Evolutionary conservation across 352 stramenopile genomes (phyloP), one percentile per base, ranked within the genome.

Genomic region (Pythium chondricola): DNA sequence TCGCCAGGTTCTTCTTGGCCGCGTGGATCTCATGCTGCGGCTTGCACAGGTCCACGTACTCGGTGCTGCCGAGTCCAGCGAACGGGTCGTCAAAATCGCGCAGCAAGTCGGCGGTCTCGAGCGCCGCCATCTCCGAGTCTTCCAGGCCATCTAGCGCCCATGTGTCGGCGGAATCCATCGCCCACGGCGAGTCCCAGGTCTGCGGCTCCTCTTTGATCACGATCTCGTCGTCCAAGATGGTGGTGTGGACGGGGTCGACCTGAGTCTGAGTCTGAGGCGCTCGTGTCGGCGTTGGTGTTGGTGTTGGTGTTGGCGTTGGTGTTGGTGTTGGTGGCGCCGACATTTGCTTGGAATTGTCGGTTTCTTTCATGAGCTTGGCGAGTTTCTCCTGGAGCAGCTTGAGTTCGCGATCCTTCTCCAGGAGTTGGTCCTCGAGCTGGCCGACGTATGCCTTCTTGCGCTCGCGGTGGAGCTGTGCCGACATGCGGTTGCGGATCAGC

Each of bases 361-460:
- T 84, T 48, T 88, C 73, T 9, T 81, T 63, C 18, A 73, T 75
- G 59, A 93, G 76, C 18, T 78, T 76, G 6, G 71, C 65, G 36
- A 93, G 48, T 52, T 91, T 80, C 26, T 90, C 79, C 46, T 91
- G 76, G 16, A 93, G 58, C 8, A 56, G 37, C 59, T 86, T 70
- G 33, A 93, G 71, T 47, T 93, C 78, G 30, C 64, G 69, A 51
- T 93, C 83, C 56, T 93, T 93, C 25, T 81, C 77, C 32, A 85
- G 59, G 13, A 93, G 45, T 58, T 93, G 79, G 45, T 93, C 77
- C 45, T 93, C 83, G 1, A 93, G 55, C 58, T 93, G 83, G 0
- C 81, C 83, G 4, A 93, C 83, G 53, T 93, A 93, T 21, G 83
- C 83, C 57, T 93, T 93, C 64, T 93, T 93, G 49, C 83, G 83